Conservation (phyloP, 2,329 filamentous ascomycete genomes). For the Phyllachora maydis region DNA sequence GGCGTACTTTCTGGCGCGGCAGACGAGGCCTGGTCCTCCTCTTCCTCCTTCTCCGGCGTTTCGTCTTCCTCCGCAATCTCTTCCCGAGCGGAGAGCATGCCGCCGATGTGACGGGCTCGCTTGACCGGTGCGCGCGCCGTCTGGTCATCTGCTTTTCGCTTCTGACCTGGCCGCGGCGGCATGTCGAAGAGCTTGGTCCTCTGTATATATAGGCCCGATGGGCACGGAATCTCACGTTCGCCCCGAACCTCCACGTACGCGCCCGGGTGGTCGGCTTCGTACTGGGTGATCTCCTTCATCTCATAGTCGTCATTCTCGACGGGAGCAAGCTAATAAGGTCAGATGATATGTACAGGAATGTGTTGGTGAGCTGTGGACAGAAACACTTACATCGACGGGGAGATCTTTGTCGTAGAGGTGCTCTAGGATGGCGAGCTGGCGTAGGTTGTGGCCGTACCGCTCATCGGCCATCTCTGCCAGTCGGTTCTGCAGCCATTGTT, state of each 20-base stretch:
- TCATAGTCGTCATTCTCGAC: conserved; percentile 5
- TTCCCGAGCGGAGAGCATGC: conserved; percentile 13
- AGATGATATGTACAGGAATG: no score
- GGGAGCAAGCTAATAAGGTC: neutral
- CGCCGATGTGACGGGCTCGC: conserved; percentile 18
- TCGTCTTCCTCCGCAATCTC: no score
- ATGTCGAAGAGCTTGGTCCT: conserved; percentile 8
- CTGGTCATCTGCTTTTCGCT: conserved; percentile 28
- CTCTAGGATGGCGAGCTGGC: conserved; percentile 22
- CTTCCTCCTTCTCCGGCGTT: no score
- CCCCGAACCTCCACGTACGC: conserved; percentile 17
- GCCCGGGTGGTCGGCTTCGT: conserved; percentile 21
- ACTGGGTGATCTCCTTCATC: conserved; percentile 18
- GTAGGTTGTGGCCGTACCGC: conserved; percentile 23
- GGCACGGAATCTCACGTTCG: conserved; percentile 21
- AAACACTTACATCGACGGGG: conserved; percentile 24
- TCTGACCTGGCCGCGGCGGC: conserved; percentile 16
- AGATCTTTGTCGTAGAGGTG: conserved; percentile 19
- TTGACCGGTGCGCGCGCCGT: conserved; percentile 23
- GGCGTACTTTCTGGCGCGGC: conserved; percentile 4
- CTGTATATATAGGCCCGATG: conserved; percentile 14
- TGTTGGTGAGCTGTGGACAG: conserved; percentile 10
- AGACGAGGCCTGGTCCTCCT: conserved; percentile 7
- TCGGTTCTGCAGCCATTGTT: conserved; percentile 5
- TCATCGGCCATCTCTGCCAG: conserved; percentile 18